Base-by-base conservation (phyloP, 169 alveolate genomes). In the Babesia bigemina region DNA sequence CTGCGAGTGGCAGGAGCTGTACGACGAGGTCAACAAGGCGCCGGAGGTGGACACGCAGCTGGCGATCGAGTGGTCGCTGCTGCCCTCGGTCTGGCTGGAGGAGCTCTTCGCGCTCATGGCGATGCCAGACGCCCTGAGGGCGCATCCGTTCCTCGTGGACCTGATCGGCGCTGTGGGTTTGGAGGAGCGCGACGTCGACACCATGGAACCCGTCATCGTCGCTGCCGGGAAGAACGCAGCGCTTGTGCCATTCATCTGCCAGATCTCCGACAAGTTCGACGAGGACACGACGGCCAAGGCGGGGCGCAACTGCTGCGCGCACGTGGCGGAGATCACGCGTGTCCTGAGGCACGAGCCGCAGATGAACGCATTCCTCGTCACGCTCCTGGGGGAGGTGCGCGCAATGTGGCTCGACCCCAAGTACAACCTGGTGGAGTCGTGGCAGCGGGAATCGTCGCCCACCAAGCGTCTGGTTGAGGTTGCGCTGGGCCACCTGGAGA, bases 371-470 rank as follows among this genome's bases (percentile, higher is more conserved):
- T 67, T 67, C 56, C 61, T 60, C 21, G 63, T 71, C n/a, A 12
- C 36, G 21, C 71, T 71, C 10, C 39, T 71, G 21, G 50, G 50
- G 14, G 72, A 58, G 17, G 72, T 71, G 53, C 81, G 81, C 33
- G 42, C 58, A 7, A 71, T 61, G 70, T 71, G 81, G 81, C 63
- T 58, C 16, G 81, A 71, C 48, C 81, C 81, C n/a, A 21, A 26
- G 63, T 50, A 71, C 53, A 11, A 71, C 33, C 67, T 71, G 33
- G 66, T 67, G 47, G 76, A 67, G 2, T 36, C n/a, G 44, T 67
- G 76, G 76, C 33, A 19, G 24, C 39, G 29, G 58, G 66, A 28
- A 26, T 19, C 52, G 0, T 67, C 76, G 2, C 65, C 47, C 21
- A 55, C 76, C 50, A 67, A 67, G 48, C 39, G 7, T 2, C 57